Evolutionary conservation across 768 basidiomycete species (phyloP), one percentile per base, ranked within the genome.

Genomic region (Russula compacta): DNA sequence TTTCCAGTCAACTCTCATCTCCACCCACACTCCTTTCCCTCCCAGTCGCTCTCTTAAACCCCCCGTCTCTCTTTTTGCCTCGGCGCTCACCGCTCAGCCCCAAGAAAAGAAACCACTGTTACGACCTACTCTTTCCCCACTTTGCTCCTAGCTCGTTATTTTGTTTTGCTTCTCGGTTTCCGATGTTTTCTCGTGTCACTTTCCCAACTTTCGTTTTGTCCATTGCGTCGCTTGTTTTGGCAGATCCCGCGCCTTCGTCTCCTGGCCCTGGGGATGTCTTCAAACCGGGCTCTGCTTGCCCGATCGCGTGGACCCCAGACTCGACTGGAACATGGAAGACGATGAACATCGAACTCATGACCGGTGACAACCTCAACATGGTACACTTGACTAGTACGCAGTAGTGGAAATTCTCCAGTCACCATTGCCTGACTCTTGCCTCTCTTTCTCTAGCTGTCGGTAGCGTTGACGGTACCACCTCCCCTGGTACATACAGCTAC

Each of bases 331-430:
- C 63, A 15, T 93, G 91, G 91, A 83, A 80, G 69, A 70, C 75
- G 61, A 89, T 87, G 83, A 73, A 77, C 63, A 87, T 93, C 59
- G 76, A 89, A 70, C 80, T 92, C 71, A 92, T 89, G 89, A 84
- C 86, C 1, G 91, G 90, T 5, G 69, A 78, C 68, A 92, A 93
- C 74, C 72, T 78, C 53, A 64, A 78, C 42, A 92, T 92, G 89
- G 68, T 82, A 43, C 80, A 77, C 66, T 64, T 92, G 59, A 81
- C 83, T 12, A 83, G 87, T 89, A 64, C 61, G 84, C 76, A 11
- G 17, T 36, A 56, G 17, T 19, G 24, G 32, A 2, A 51, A 29
- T 40, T 49, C 39, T 36, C 44, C n/a, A 38, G 10, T 29, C 24
- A 4, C 40, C 17, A 10, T 47, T 33, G 38, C 19, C n/a, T 58